Percentiles rank a stretch among this genome's conserved stretches.
Evolutionary conservation across 2,329 filamentous ascomycete genomes (phyloP).

Genomic region (Dryadomyces quercus-mongolicae): DNA sequence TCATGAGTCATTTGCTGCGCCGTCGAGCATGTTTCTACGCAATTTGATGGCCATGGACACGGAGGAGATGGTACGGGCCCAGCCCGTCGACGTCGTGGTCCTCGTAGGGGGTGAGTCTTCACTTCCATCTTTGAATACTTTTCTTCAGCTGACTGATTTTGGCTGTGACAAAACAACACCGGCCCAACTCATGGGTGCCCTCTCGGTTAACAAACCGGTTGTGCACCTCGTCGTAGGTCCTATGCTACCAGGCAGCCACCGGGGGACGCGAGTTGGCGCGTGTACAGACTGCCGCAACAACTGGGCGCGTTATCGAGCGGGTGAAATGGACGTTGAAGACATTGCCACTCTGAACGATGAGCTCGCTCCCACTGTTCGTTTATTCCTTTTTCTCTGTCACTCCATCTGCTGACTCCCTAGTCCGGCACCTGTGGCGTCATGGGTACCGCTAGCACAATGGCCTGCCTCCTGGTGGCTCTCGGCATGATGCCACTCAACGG

Average conservation of each 20-base stretch:
- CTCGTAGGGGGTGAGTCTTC: slow-evolving; percentile 47
- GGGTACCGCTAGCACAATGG: slow-evolving; percentile 89
- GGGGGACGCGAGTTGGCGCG: slow-evolving; percentile 44
- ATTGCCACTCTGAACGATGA: slow-evolving; percentile 61
- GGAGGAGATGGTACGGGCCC: slow-evolving; percentile 63
- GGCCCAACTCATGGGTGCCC: slow-evolving; percentile 63
- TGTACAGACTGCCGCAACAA: slow-evolving; percentile 66
- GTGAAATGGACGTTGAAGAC: slow-evolving; percentile 57
- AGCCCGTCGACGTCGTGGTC: slow-evolving; percentile 56
- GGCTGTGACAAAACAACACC: slow-evolving; percentile 66
- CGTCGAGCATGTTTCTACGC: slow-evolving; percentile 63
- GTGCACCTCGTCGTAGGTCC: slow-evolving; percentile 58
- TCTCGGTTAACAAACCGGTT: slow-evolving; percentile 62
- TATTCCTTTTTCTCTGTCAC: no score
- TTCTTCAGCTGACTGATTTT: slow-evolving; percentile 14
- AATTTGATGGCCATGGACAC: slow-evolving; percentile 74
- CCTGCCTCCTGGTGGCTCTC: slow-evolving; percentile 68
- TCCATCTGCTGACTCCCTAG: background rate
- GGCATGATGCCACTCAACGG: slow-evolving; percentile 70
- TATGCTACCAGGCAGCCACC: slow-evolving; percentile 25
- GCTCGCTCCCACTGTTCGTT: slow-evolving; percentile 52
- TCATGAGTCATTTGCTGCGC: slow-evolving; percentile 55
- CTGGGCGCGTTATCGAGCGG: slow-evolving; percentile 58
- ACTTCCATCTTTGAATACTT: background rate
- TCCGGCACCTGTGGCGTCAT: slow-evolving; percentile 74